Conservation (phyloP, 208 protist genomes). For the Naegleria lovaniensis region DNA sequence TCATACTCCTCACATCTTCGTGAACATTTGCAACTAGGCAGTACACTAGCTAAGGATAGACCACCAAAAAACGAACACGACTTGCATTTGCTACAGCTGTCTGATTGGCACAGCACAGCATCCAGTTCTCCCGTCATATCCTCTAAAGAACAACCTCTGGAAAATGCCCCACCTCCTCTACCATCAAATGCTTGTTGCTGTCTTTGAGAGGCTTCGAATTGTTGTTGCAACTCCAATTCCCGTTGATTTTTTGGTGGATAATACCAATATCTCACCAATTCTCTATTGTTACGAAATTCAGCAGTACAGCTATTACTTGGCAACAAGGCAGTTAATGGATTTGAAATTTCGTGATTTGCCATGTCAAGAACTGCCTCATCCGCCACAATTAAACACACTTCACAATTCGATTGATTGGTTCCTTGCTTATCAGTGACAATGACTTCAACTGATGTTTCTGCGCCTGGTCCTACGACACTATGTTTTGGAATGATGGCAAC, state of each 20-base stretch:
- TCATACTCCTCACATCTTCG: no score
- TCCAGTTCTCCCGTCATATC: no score
- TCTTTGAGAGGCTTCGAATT: no score
- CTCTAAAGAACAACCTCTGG: no score
- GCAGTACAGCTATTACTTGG: background rate
- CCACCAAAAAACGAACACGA: no score
- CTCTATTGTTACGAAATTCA: background rate
- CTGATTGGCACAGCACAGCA: no score
- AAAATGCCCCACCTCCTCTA: no score
- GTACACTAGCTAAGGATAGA: no score
- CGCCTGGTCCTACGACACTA: background rate
- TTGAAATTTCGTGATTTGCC: background rate
- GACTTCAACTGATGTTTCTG: background rate
- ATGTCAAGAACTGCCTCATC: slow-evolving; percentile 17
- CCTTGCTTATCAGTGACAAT: background rate
- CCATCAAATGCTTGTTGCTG: no score
- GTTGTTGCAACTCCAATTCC: no score
- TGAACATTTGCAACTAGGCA: no score
- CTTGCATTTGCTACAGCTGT: no score
- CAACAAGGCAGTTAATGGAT: background rate
- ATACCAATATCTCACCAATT: background rate
- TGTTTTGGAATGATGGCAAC: background rate
- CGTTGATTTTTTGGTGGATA: background rate
- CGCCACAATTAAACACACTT: slow-evolving; percentile 7
- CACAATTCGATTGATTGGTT: background rate